These are phyloP conservation scores for Stenocarpella maydis DNA, from an alignment of 2,329 filamentous ascomycete species.

Conservation along the genomic window DNA sequence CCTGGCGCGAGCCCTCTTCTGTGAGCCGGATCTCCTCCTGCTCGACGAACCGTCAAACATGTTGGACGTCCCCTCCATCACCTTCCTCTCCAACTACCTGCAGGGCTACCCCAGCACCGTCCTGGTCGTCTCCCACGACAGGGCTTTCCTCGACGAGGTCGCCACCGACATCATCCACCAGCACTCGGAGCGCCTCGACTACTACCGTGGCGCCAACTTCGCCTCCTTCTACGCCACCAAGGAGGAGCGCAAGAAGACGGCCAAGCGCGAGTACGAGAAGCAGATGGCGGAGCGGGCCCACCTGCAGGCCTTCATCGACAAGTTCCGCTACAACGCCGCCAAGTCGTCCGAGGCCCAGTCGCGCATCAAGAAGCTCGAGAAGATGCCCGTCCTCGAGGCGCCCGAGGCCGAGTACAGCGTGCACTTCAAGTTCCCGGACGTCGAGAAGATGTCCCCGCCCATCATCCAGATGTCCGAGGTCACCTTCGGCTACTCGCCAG, in stretches of 20 bases:
- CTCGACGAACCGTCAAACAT: conserved; percentile 99
- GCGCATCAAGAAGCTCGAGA: conserved; percentile 98
- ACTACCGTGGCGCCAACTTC: conserved; percentile 98
- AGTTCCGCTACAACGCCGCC: conserved; percentile 98
- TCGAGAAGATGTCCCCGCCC: conserved; percentile 95
- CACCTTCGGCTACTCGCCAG: conserved; percentile 84
- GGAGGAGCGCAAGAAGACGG: conserved; percentile 95
- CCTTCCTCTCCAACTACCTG: conserved; percentile 95
- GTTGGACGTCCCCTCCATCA: conserved; percentile 99
- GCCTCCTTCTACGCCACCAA: conserved; percentile 97
- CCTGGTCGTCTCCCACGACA: conserved; percentile 96
- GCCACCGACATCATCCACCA: conserved; percentile 99
- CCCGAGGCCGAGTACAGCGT: conserved; percentile 96
- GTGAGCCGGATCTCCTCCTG: conserved; percentile 92
- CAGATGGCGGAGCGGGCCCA: conserved; percentile 95
- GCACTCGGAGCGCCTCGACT: conserved; percentile 95
- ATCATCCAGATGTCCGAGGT: conserved; percentile 98
- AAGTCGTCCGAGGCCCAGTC: conserved; percentile 99
- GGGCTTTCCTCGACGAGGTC: conserved; percentile 97
- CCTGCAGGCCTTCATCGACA: conserved; percentile 98
- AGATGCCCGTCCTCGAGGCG: conserved; percentile 89
- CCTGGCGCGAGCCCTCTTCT: conserved; percentile 93
- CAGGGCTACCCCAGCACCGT: conserved; percentile 94
- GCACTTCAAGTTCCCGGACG: conserved; percentile 96
- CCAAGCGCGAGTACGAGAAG: conserved; percentile 97